Percentiles rank a stretch among this genome's conserved stretches.
These are phyloP conservation scores for Spongiforma sp. DNA, from an alignment of 1,284 basidiomycete species.

Conservation along the genomic window DNA sequence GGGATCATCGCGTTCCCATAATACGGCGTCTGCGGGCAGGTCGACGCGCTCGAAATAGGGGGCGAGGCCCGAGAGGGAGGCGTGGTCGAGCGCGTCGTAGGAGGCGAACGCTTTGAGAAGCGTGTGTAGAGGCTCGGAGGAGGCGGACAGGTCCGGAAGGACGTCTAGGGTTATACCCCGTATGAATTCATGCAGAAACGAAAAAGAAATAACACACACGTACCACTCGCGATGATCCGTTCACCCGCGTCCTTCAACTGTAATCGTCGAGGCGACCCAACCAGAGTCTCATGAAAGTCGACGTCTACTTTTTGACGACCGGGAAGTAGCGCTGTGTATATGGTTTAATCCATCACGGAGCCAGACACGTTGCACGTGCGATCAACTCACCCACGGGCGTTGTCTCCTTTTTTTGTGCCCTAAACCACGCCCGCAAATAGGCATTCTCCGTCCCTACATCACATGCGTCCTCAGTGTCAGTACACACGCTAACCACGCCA, in stretches of 20 bases:
- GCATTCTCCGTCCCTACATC: constrained; percentile 85
- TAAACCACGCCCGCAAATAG: constrained; percentile 81
- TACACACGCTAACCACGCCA: too few relatives aligned
- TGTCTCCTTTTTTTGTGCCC: constrained; percentile 61
- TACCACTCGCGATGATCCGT: constrained; percentile 66
- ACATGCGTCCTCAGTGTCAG: constrained; percentile 15
- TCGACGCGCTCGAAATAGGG: constrained; percentile 75
- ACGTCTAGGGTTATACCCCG: constrained; percentile 13
- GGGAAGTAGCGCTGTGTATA: constrained; percentile 55
- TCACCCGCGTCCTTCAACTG: constrained; percentile 83
- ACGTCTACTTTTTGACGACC: constrained; percentile 56
- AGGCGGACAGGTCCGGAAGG: constrained; percentile 27
- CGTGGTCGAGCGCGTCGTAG: constrained; percentile 56
- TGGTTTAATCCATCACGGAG: neutral
- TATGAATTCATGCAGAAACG: neutral
- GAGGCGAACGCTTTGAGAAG: constrained; percentile 81
- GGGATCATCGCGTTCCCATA: constrained; percentile 80
- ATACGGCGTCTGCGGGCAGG: constrained; percentile 61
- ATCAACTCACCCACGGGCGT: constrained; percentile 40
- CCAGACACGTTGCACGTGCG: constrained; percentile 6
- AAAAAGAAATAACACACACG: constrained; percentile 8
- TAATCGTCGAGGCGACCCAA: constrained; percentile 75
- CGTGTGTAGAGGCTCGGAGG: constrained; percentile 63
- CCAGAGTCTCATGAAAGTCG: constrained; percentile 57
- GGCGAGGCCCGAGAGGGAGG: constrained; percentile 60